Evolutionary conservation across 2,329 filamentous ascomycete species (phyloP), one percentile per base, ranked within the genome.

Genomic region (Pestalotiopsis sp.): DNA sequence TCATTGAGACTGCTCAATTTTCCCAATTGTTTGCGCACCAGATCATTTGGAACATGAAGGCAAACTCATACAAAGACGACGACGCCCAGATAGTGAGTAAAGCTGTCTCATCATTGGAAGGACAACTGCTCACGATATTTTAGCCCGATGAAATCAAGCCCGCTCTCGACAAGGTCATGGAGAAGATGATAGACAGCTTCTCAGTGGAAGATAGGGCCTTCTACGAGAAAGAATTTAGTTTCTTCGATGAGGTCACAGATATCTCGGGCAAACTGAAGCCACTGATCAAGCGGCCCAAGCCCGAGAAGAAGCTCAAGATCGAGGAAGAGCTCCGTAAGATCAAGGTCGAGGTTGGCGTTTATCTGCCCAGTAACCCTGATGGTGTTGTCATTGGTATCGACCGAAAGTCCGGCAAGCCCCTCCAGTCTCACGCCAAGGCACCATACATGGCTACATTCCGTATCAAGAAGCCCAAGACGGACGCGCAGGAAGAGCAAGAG

Each of bases 41-140:
- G 76, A 98, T 99, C 73, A 99, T 99, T 78, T 99, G 97, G 96
- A 99, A 99, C 79, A 99, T 99, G 92, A 99, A 98, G 80, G 96
- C 96, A 40, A 99, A 99, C 79, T 93, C 95, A 1, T 99, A 93
- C 86, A 99, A 98, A 80, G 97, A 99, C 73, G 95, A 99, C 75
- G 94, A 98, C 73, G 95, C 92, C 14, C 90, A 92, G 75, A 89
- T 97, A 71, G 91, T 93, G 84, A 85, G 90, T 81, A 17, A 4
- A 31, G 3, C 23, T 25, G 11, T 36, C 31, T 11, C 13, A 36
- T 12, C 17, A 27, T 61, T 14, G 31, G 23, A 27, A 60, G 25
- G 36, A 17, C 25, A 36, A 41, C 17, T 38, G 12, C 75, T 77
- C 60, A 78, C 67, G 68, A 73, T 68, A 27, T 52, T 20, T 27